phyloP scores from a whole-genome alignment of 1,284 basidiomycete genomes.

The Ustilago crameri region DNA sequence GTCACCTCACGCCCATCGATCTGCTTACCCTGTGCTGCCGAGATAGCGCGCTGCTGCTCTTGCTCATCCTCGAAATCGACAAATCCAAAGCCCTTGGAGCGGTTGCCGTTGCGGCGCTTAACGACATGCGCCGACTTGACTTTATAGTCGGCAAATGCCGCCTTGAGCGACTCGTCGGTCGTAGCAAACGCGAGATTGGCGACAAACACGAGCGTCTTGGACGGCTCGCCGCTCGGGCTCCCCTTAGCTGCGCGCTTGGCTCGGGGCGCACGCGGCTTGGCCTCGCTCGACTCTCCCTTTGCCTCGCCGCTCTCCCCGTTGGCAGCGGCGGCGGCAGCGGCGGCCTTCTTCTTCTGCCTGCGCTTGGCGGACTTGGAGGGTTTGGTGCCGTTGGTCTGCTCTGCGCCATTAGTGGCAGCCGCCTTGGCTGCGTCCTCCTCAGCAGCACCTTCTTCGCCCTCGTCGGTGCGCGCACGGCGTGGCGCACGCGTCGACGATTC shows the following conservation, averaged over 20 bases:
- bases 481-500: conserved; percentile 39
- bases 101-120: conserved; percentile 48
- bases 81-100: conserved; percentile 63
- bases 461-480: conserved; percentile 55
- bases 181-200: conserved; percentile 61
- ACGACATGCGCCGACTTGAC: conserved; percentile 58
- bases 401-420: conserved; percentile 30
- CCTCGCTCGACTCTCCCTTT: conserved; percentile 22
- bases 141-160: conserved; percentile 53
- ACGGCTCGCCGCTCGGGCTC: conserved; percentile 55
- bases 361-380: conserved; percentile 53
- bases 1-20: conserved; percentile 54
- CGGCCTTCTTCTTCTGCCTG: conserved; percentile 50
- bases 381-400: conserved; percentile 27
- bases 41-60: conserved; percentile 59
- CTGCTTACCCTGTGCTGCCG: conserved; percentile 46
- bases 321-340: conserved; percentile 41
- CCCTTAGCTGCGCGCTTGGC: conserved; percentile 49
- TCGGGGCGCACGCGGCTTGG: conserved; percentile 35
- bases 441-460: conserved; percentile 58
- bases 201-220: conserved; percentile 63
- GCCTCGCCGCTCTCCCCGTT: conserved; percentile 23
- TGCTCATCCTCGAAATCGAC: conserved; percentile 54
- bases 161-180: conserved; percentile 58
- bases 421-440: conserved; percentile 41